Evolutionary conservation across 2,329 filamentous ascomycete genomes (phyloP), one percentile per base, ranked within the genome.

Genomic region (Cordyceps tenuipes): DNA sequence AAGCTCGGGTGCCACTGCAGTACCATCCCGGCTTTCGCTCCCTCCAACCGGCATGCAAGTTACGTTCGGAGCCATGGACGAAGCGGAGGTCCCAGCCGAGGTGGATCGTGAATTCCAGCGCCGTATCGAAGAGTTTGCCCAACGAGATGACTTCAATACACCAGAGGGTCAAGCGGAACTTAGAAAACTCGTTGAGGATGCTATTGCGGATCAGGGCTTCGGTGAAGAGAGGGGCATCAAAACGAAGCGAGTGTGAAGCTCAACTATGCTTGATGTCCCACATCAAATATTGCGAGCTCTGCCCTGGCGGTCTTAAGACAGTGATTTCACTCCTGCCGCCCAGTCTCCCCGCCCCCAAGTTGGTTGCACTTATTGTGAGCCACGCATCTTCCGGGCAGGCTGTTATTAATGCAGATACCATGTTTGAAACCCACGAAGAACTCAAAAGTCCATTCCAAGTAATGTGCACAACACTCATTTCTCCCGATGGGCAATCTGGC

Each of bases 101-200:
- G 83, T 87, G 9, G 91, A 97, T 69, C 85, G 90, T 1, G 91
- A 92, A 65, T 90, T 99, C 65, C 85, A 88, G 69, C 80, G 88
- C 65, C 82, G 90, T 57, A 97, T 99, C 69, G 91, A 97, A 68
- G 89, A 96, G 73, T 76, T 99, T 62, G 92, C 94, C 2, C 82
- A 87, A 41, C 81, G 91, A 46, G 86, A 88, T 26, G 91, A 97
- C 69, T 96, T 97, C 68, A 80, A 93, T 66, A 88, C 85, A 5
- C 86, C 90, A 58, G 84, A 88, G 62, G 90, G 89, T 4, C 94
- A 99, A 73, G 82, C 81, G 23, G 85, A 92, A 69, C 74, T 99
- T 68, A 82, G 91, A 62, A 81, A 84, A 65, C 76, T 99, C 62
- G 85, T 99, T 6, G 83, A 88, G 64, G 91, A 97, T 67, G 91